Evolutionary conservation across 176 grass and related monocot genomes (phyloP), one percentile per base, ranked within the genome.

Genomic region (Chrysopogon serrulatus): DNA sequence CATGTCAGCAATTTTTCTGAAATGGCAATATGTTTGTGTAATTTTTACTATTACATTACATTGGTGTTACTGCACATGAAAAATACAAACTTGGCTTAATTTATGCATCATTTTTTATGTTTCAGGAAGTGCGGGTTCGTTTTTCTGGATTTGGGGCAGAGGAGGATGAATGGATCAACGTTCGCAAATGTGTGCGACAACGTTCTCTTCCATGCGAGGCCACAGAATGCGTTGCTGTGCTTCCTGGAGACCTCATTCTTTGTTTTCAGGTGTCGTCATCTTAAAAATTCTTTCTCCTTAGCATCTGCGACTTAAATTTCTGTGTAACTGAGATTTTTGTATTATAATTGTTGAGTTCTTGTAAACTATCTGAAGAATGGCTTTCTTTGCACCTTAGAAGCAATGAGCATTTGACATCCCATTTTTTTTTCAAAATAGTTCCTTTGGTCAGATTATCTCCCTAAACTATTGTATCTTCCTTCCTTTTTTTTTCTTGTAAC

Each of bases 111-210:
- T 64, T 32, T 16, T 71, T 81, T 86, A 18, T 65, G 27, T 19
- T 32, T 33, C 83, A 95, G 93, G 93, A 95, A 90, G 90, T 95
- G 11, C 77, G 85, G 19, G 93, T 95, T 95, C 85, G 90, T 44
- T 95, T 95, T 83, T 71, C 90, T 71, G 93, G 93, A 80, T 95
- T 95, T 84, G 90, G 93, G 53, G 83, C 88, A 1, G 93, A 95
- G 78, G 93, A 95, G 39, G 93, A 95, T 86, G 93, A 95, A 86
- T 95, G 93, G 93, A 86, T 95, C 73, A 92, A 92, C 71, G 93
- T 95, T 74, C 88, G 90, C 48, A 90, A 87, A 87, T 92, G 87
- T 92, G 93, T 95, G 65, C 84, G 90, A 19, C 90, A 90, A 42
- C 87, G 90, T 36, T 95, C 93, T 71, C 93, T 95, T 86, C 93